These are phyloP conservation scores for Coemansia sp. DNA, from an alignment of 192 early-diverging fungal genomes.

Conservation along the genomic window DNA sequence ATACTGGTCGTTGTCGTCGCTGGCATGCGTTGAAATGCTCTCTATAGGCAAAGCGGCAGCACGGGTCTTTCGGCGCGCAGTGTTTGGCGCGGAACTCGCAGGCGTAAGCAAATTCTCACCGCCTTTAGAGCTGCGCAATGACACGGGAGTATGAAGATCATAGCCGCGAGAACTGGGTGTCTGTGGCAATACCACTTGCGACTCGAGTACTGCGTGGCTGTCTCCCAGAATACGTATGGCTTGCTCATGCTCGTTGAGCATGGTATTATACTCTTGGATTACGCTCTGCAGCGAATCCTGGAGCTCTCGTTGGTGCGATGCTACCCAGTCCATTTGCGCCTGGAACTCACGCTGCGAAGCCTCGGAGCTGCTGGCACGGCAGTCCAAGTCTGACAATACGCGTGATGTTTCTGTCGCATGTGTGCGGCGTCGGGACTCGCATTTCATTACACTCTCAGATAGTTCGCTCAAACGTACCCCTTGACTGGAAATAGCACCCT, in stretches of 20 bases:
- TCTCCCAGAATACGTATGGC: conserved; percentile 28
- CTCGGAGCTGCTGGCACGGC: conserved; percentile 1
- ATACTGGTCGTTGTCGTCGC: conserved; percentile 3
- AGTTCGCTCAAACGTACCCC: conserved; percentile 10
- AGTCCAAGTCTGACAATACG: not conserved
- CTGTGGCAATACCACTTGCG: conserved; percentile 4
- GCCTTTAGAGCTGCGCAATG: not conserved
- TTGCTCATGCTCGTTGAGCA: conserved; percentile 51
- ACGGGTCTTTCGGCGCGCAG: not conserved
- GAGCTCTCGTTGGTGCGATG: conserved; percentile 6
- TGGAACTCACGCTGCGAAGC: conserved; percentile 14
- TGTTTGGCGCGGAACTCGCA: not conserved
- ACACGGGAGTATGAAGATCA: not conserved
- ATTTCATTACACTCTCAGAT: not conserved
- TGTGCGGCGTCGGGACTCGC: conserved; percentile 13
- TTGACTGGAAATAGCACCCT: not conserved
- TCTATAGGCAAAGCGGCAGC: not conserved
- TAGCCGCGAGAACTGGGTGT: not conserved
- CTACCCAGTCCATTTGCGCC: conserved; percentile 14
- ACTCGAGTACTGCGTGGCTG: conserved; percentile 30
- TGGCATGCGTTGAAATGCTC: not conserved
- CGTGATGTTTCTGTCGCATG: conserved; percentile 4
- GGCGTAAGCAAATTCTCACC: not conserved
- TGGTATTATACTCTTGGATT: conserved; percentile 29
- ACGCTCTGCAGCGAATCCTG: conserved; percentile 22